A percentile compares a stretch with the other conserved stretches of the same genome.
Conservation (phyloP, 331 rosid genomes). For the Quercus phellos region DNA sequence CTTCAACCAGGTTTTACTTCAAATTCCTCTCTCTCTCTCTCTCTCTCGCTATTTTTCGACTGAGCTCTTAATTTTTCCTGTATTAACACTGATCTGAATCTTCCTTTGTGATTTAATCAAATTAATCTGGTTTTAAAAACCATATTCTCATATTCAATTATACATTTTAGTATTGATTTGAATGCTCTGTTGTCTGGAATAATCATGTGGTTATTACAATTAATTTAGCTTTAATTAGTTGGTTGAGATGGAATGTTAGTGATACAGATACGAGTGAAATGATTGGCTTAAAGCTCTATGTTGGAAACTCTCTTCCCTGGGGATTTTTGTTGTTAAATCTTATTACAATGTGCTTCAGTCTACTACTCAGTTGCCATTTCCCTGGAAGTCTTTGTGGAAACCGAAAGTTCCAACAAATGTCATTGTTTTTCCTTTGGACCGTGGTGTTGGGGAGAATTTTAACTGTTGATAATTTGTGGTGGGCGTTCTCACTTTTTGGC, state of each 20-base stretch:
- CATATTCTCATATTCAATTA: background rate
- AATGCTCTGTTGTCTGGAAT: no score
- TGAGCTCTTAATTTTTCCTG: background rate
- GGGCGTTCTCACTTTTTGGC: no score
- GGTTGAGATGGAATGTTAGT: background rate
- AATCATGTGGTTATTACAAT: background rate
- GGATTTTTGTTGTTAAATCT: background rate
- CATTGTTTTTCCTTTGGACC: no score
- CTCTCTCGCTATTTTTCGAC: background rate
- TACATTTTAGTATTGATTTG: no score
- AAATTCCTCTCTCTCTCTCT: background rate
- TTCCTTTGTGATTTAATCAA: background rate
- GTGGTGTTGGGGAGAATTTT: no score
- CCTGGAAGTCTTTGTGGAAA: no score
- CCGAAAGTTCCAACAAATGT: no score
- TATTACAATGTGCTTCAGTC: no score
- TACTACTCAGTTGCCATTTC: no score
- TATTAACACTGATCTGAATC: background rate
- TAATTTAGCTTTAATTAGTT: background rate
- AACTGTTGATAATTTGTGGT: no score
- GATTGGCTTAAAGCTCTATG: background rate
- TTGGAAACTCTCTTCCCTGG: background rate
- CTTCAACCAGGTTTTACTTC: slow-evolving; percentile 68
- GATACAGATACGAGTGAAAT: background rate
- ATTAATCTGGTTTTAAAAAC: background rate